Conservation (phyloP, 805 yeast species). For the Yamadazyma nakazawae region DNA sequence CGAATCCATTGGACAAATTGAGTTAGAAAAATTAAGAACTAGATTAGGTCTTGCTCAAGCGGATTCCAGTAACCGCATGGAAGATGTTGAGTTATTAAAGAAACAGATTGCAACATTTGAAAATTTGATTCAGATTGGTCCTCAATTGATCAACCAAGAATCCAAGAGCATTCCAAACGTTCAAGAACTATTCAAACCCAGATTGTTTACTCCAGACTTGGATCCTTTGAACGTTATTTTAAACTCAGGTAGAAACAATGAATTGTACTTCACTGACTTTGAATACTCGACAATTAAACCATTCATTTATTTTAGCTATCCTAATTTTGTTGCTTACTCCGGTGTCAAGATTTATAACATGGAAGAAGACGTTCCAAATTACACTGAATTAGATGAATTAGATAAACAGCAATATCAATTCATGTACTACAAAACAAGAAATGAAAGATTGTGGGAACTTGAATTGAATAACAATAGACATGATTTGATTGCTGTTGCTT, state of each 20-base stretch:
- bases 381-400: constrained; percentile 59
- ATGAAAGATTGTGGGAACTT: constrained; percentile 85
- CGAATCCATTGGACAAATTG: constrained; percentile 60
- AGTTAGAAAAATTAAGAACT: constrained; percentile 56
- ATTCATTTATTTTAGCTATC: constrained; percentile 71
- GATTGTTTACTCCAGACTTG: constrained; percentile 76
- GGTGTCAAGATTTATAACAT: constrained; percentile 84
- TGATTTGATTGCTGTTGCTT: constrained; percentile 72
- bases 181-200: constrained; percentile 63
- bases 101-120: constrained; percentile 60
- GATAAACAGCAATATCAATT: constrained; percentile 81
- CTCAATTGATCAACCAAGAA: constrained; percentile 53
- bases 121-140: constrained; percentile 54
- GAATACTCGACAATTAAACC: constrained; percentile 83
- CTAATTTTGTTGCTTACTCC: constrained; percentile 78
- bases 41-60: constrained; percentile 55
- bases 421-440: constrained; percentile 86
- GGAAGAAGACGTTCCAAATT: constrained; percentile 72
- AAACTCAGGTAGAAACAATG: constrained; percentile 29
- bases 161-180: constrained; percentile 59
- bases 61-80: constrained; percentile 46
- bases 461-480: constrained; percentile 62
- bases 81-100: constrained; percentile 40
- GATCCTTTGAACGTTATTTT: constrained; percentile 84
- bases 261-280: constrained; percentile 67